Conservation (phyloP, 768 basidiomycete genomes). For the Holtermanniella nyarrowii region DNA sequence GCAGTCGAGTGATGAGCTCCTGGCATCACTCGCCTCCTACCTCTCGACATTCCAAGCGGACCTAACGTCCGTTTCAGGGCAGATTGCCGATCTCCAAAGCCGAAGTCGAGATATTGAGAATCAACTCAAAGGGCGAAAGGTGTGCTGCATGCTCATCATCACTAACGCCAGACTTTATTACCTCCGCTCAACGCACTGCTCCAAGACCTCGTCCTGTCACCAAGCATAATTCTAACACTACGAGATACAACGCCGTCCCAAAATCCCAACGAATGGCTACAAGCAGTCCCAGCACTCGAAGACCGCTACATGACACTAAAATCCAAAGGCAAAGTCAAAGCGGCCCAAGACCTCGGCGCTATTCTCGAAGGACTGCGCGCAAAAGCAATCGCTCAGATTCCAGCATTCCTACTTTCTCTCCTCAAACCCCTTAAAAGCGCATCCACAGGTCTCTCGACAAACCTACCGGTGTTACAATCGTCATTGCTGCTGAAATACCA, state of each 20-base stretch:
- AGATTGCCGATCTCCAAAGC: conserved; percentile 87
- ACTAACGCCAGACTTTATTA: conserved; percentile 62
- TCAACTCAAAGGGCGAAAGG: conserved; percentile 71
- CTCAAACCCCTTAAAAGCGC: conserved; percentile 78
- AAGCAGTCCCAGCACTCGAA: conserved; percentile 71
- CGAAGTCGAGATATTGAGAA: conserved; percentile 84
- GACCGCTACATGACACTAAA: conserved; percentile 57
- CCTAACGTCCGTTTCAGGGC: conserved; percentile 84
- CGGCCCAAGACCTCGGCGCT: conserved; percentile 69
- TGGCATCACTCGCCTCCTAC: conserved; percentile 81
- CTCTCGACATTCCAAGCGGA: conserved; percentile 92
- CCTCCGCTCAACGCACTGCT: conserved; percentile 73
- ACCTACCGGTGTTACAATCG: conserved; percentile 85
- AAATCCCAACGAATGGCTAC: conserved; percentile 67
- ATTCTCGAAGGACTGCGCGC: conserved; percentile 79
- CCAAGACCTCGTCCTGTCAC: conserved; percentile 70
- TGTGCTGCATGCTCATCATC: conserved; percentile 43
- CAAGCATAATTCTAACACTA: conserved; percentile 61
- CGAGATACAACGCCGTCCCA: conserved; percentile 68
- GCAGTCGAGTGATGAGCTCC: conserved; percentile 73
- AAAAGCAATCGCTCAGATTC: conserved; percentile 79
- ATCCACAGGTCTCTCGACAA: conserved; percentile 50
- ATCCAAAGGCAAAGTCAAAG: conserved; percentile 69
- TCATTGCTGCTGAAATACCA: conserved; percentile 73
- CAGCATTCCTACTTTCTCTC: conserved; percentile 70